Conservation (phyloP, 345 rosid genomes). For the Linum lewisii region DNA sequence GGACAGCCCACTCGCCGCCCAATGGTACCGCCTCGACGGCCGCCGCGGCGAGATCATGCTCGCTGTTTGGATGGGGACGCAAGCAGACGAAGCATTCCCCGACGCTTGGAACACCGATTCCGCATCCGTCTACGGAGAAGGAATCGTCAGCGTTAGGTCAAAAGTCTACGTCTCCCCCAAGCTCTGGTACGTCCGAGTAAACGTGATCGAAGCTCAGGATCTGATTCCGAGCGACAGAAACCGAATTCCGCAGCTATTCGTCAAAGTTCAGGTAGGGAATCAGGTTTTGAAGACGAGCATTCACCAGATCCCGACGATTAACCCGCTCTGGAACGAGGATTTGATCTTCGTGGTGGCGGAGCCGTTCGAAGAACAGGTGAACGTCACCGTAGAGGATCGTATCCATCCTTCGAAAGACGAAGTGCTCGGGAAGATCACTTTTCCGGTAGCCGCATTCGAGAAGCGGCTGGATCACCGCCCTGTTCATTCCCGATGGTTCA, state of each 20-base stretch:
- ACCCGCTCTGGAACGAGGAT: constrained; percentile 77
- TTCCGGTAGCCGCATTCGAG: constrained; percentile 48
- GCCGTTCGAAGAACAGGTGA: constrained; percentile 79
- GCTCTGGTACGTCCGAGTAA: constrained; percentile 75
- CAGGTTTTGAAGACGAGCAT: constrained; percentile 58
- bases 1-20: constrained; percentile 85
- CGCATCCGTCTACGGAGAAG: constrained; percentile 59
- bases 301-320: constrained; percentile 37
- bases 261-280: constrained; percentile 68
- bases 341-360: constrained; percentile 86
- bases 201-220: constrained; percentile 87
- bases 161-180: constrained; percentile 85
- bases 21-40: constrained; percentile 76
- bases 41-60: constrained; percentile 75
- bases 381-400: constrained; percentile 57
- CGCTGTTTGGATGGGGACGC: constrained; percentile 95
- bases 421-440: constrained; percentile 48
- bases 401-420: constrained; percentile 59
- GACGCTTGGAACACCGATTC: constrained; percentile 82
- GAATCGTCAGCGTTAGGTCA: constrained; percentile 49
- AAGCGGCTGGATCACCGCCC: constrained; percentile 80
- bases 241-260: constrained; percentile 61
- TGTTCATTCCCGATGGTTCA: constrained; percentile 79
- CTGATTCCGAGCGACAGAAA: constrained; percentile 49
- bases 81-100: constrained; percentile 86